These are phyloP conservation scores for Blastobotrys raffinosifermentans DNA, from an alignment of 1,139 yeast genomes.

Conservation along the genomic window DNA sequence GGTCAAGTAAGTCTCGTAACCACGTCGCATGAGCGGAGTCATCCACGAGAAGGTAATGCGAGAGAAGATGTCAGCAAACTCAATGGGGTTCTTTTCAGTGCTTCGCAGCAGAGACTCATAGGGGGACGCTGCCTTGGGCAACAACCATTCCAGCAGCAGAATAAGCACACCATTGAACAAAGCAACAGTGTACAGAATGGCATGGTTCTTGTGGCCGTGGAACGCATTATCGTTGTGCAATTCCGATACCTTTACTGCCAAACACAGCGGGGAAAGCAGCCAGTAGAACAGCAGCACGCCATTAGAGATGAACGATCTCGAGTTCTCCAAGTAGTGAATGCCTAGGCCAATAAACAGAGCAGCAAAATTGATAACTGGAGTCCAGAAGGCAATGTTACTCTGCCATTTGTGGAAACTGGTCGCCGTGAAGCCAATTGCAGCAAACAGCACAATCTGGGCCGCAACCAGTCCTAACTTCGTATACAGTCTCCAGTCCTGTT, in stretches of 20 bases:
- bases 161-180: constrained; percentile 47
- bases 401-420: constrained; percentile 5
- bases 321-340: constrained; percentile 68
- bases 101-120: constrained; percentile 38
- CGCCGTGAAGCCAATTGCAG: constrained; percentile 25
- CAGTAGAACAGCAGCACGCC: constrained; percentile 72
- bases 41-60: constrained; percentile 85
- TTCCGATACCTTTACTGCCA: constrained; percentile 41
- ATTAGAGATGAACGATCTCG: constrained; percentile 55
- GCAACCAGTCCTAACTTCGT: constrained; percentile 39
- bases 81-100: constrained; percentile 54
- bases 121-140: constrained; percentile 40
- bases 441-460: constrained; percentile 39
- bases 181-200: constrained; percentile 40
- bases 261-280: constrained; percentile 50
- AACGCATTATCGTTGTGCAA: constrained; percentile 43
- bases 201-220: constrained; percentile 26
- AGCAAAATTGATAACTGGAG: constrained; percentile 37
- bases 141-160: constrained; percentile 51
- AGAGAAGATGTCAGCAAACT: constrained; percentile 75
- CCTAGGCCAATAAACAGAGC: constrained; percentile 48
- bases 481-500: constrained; percentile 38
- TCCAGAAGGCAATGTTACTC: constrained; percentile 41
- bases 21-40: constrained; percentile 82
- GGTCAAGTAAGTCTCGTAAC: constrained; percentile 65